phyloP scores from a whole-genome alignment of 2,329 filamentous ascomycete genomes.

The Botryotinia calthae region DNA sequence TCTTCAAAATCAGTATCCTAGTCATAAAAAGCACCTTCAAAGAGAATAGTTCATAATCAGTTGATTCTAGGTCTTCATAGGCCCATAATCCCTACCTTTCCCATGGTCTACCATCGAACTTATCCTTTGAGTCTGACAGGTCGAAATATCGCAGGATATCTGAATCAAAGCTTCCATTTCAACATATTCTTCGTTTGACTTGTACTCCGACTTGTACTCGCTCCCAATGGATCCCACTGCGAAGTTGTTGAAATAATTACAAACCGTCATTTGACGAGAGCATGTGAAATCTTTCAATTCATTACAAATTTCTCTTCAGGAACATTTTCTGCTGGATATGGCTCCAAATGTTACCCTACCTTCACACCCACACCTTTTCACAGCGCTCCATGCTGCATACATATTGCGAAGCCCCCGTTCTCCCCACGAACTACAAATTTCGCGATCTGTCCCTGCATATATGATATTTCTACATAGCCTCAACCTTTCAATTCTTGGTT shows the following conservation, averaged over 20 bases:
- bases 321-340: neutral
- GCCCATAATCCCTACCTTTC: neutral
- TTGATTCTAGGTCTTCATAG: neutral
- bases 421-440: conserved; percentile 2
- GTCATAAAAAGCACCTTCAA: neutral
- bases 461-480: neutral
- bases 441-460: conserved; percentile 16
- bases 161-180: neutral
- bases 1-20: neutral
- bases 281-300: neutral
- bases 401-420: neutral
- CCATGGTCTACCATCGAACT: neutral
- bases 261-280: neutral
- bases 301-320: conserved; percentile 5
- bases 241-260: neutral
- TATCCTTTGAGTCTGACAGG: conserved; percentile 10
- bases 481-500: neutral
- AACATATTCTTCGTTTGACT: neutral
- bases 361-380: neutral
- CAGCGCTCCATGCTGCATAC: conserved; percentile 1
- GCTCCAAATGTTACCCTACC: neutral
- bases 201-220: neutral
- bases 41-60: neutral
- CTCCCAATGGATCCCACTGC: neutral
- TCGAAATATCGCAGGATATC: neutral